phyloP scores from a whole-genome alignment of 2,329 filamentous ascomycete species.

The Sclerotinia sclerotiorum region DNA sequence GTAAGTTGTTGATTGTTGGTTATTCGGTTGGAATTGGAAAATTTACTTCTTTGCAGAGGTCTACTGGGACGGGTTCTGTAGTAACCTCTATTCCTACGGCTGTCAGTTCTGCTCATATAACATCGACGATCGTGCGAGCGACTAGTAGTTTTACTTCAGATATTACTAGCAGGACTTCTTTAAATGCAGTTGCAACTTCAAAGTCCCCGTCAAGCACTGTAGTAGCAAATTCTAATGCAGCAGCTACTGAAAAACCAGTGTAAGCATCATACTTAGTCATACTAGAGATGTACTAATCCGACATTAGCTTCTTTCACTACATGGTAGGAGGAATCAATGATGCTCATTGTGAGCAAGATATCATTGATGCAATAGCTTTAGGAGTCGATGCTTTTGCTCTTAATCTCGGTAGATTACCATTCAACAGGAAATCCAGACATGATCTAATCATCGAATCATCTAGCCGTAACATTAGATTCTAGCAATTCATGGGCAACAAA shows the following conservation, averaged over 20 bases:
- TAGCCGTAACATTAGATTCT: slow-evolving; percentile 13
- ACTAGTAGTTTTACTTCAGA: neutral
- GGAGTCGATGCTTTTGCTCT: slow-evolving; percentile 29
- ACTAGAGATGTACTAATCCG: neutral
- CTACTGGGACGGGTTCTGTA: slow-evolving; percentile 4
- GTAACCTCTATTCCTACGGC: neutral
- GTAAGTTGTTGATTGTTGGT: slow-evolving; percentile 10
- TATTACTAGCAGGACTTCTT: neutral
- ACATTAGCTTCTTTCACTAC: slow-evolving; percentile 25
- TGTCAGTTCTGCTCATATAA: neutral
- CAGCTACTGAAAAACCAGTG: slow-evolving; percentile 23
- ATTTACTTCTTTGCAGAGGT: slow-evolving; percentile 14
- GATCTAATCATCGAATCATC: neutral
- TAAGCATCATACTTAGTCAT: neutral
- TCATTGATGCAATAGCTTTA: slow-evolving; percentile 26
- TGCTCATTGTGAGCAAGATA: slow-evolving; percentile 26
- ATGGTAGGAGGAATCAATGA: slow-evolving; percentile 26
- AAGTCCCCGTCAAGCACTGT: neutral
- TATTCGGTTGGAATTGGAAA: neutral
- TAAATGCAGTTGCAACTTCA: neutral
- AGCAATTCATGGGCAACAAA: slow-evolving; percentile 18
- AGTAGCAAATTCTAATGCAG: neutral
- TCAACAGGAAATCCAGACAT: neutral
- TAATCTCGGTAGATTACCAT: slow-evolving; percentile 20
- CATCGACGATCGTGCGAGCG: neutral